These are phyloP conservation scores for Trichomonas tenax DNA, from an alignment of 208 protist species.

Conservation along the genomic window DNA sequence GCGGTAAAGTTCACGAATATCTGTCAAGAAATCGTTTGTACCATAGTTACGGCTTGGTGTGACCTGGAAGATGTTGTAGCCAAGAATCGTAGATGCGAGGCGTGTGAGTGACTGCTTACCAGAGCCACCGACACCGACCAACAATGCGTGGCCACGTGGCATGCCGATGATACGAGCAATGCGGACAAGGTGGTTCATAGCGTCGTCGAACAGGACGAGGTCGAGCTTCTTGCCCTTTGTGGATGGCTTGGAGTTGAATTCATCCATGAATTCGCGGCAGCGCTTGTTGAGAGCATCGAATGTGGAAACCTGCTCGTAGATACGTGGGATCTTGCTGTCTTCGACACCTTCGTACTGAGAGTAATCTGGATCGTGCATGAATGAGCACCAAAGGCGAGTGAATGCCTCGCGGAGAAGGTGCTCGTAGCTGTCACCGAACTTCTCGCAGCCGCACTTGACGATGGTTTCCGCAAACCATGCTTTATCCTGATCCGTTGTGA, in stretches of 20 bases:
- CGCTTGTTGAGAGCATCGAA: constrained; percentile 56
- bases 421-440: constrained; percentile 32
- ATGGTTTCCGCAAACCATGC: constrained; percentile 74
- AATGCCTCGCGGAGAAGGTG: background rate
- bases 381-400: constrained; percentile 36
- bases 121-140: constrained; percentile 61
- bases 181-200: constrained; percentile 54
- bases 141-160: constrained; percentile 50
- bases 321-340: constrained; percentile 45
- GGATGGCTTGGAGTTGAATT: constrained; percentile 54
- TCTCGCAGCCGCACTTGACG: constrained; percentile 48
- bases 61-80: constrained; percentile 55
- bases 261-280: constrained; percentile 36
- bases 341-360: constrained; percentile 30
- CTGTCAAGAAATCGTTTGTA: constrained; percentile 46
- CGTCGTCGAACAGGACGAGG: constrained; percentile 63
- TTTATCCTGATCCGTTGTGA: constrained; percentile 76
- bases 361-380: constrained; percentile 13
- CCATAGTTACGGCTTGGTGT: constrained; percentile 49
- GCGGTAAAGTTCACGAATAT: constrained; percentile 50
- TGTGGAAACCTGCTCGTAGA: constrained; percentile 74
- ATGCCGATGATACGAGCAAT: constrained; percentile 53
- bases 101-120: constrained; percentile 55
- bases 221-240: constrained; percentile 45
- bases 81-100: constrained; percentile 53